A percentile compares a stretch with the other conserved stretches of the same genome.
Evolutionary conservation across 2,329 filamentous ascomycete species (phyloP).

Genomic region (Trichoderma atroviride): DNA sequence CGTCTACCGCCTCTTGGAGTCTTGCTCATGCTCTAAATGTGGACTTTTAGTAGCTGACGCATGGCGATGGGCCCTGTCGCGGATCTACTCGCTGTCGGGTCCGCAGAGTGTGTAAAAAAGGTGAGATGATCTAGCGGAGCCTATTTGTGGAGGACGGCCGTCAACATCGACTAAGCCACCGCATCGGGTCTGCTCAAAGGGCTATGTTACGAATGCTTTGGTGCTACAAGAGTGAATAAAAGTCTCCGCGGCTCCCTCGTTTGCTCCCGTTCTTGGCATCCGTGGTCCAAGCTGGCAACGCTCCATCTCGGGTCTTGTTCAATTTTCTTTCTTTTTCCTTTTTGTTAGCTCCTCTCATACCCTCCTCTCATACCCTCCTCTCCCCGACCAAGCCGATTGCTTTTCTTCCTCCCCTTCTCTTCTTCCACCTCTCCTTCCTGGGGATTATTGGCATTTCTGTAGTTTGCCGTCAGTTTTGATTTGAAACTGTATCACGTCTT

Average conservation of each 20-base stretch:
- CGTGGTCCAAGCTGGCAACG: slow-evolving; percentile 19
- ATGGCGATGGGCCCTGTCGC: slow-evolving; percentile 5
- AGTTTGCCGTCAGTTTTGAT: not conserved
- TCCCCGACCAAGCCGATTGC: not conserved
- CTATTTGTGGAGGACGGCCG: slow-evolving; percentile 14
- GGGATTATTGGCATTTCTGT: no score
- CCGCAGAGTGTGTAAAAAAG: slow-evolving; percentile 15
- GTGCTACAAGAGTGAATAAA: slow-evolving; percentile 14
- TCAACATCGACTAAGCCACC: slow-evolving; percentile 26
- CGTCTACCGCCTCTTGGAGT: not conserved
- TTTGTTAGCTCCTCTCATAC: not conserved
- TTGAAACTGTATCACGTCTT: not conserved
- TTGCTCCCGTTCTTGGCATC: not conserved
- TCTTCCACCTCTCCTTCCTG: not conserved
- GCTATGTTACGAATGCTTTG: slow-evolving; percentile 15
- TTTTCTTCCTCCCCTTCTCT: not conserved
- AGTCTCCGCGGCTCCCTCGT: slow-evolving; percentile 14
- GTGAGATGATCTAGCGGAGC: slow-evolving; percentile 25
- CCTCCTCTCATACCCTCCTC: no score
- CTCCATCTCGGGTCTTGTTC: not conserved
- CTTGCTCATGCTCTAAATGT: not conserved
- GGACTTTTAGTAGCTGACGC: not conserved
- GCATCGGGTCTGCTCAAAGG: slow-evolving; percentile 13
- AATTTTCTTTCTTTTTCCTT: not conserved
- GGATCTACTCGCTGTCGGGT: slow-evolving; percentile 16